Evolutionary conservation across 2,329 filamentous ascomycete species (phyloP).

Genomic region (Verticillium klebahnii): DNA sequence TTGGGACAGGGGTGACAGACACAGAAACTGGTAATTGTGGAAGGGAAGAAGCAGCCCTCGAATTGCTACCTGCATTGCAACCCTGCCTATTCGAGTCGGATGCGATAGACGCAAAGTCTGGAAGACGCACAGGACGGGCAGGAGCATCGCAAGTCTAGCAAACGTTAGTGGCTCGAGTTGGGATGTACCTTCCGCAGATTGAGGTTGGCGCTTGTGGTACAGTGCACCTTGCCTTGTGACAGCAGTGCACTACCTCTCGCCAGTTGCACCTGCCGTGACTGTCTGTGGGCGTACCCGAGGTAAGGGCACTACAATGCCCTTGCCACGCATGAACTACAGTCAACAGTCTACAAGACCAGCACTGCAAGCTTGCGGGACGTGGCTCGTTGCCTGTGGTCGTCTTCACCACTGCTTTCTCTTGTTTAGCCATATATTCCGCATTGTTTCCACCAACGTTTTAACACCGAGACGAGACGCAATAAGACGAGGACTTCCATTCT

Average conservation of each 20-base stretch:
- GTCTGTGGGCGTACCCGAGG: background rate
- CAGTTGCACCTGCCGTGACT: background rate
- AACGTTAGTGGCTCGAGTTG: background rate
- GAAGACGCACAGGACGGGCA: background rate
- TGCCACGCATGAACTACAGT: background rate
- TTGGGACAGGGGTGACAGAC: background rate
- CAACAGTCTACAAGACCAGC: background rate
- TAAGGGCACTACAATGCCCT: background rate
- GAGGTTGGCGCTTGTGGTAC: background rate
- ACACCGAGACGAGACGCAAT: background rate
- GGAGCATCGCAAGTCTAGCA: background rate
- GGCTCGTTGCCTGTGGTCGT: background rate
- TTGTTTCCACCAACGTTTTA: background rate
- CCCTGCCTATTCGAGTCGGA: too few relatives aligned
- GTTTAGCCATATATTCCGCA: background rate
- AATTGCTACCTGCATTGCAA: background rate
- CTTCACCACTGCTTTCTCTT: background rate
- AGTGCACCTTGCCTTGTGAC: background rate
- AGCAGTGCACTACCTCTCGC: background rate
- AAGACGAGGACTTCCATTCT: background rate
- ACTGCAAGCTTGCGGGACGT: background rate
- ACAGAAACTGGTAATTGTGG: background rate
- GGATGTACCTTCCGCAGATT: background rate
- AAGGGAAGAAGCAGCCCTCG: background rate
- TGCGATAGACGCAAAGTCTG: too few relatives aligned